Percentiles rank a stretch among this genome's conserved stretches.
Conservation (phyloP, 2,329 filamentous ascomycete species). For the Pleomassaria siparia region DNA sequence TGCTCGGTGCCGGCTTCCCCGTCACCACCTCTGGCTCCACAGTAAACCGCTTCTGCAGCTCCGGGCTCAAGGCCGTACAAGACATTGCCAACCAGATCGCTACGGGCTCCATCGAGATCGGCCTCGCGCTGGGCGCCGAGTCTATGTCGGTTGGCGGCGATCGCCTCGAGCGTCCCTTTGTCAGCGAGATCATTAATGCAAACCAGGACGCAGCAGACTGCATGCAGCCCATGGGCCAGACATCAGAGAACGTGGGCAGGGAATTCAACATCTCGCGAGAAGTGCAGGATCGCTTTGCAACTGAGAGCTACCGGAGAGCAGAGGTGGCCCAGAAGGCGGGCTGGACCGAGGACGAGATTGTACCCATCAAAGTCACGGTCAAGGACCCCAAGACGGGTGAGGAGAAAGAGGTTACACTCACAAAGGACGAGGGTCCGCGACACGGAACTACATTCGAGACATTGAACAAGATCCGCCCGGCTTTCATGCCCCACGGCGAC, state of each 20-base stretch:
- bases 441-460: constrained; percentile 84
- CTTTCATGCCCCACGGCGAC: constrained; percentile 87
- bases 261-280: constrained; percentile 86
- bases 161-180: constrained; percentile 70
- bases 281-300: constrained; percentile 80
- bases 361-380: constrained; percentile 77
- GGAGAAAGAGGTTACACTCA: constrained; percentile 74
- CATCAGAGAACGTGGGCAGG: constrained; percentile 88
- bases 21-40: constrained; percentile 81
- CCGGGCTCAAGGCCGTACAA: constrained; percentile 90
- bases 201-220: constrained; percentile 82
- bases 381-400: constrained; percentile 83
- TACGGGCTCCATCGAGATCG: constrained; percentile 78
- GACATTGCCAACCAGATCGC: constrained; percentile 90
- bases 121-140: constrained; percentile 86
- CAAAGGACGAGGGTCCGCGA: constrained; percentile 86
- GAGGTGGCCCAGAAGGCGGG: constrained; percentile 89
- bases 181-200: constrained; percentile 70
- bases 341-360: constrained; percentile 92
- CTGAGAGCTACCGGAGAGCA: constrained; percentile 83
- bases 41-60: constrained; percentile 96
- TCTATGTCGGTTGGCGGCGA: constrained; percentile 79
- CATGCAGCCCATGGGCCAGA: constrained; percentile 97
- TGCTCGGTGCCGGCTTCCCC: constrained; percentile 89
- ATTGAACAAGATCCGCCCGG: constrained; percentile 80